Percentiles rank a stretch among this genome's conserved stretches.
Conservation (phyloP, 805 yeast species). For the Yamadazyma takamatsuzukensis region DNA sequence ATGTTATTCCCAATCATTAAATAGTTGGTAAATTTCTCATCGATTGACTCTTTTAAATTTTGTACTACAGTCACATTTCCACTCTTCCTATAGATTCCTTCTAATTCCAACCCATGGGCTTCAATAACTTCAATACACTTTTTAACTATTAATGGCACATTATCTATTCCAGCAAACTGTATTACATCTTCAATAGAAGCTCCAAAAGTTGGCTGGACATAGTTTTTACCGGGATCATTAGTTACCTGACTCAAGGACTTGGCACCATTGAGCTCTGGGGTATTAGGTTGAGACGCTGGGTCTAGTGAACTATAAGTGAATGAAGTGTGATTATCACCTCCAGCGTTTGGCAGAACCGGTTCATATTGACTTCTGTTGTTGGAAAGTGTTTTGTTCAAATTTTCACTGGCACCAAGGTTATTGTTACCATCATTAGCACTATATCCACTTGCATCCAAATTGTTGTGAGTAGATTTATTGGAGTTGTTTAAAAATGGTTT, state of each 20-base stretch:
- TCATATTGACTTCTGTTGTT: background rate
- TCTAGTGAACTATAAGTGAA: slow-evolving; percentile 27
- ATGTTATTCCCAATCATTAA: slow-evolving; percentile 39
- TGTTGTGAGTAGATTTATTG: slow-evolving; percentile 30
- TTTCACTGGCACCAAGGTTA: background rate
- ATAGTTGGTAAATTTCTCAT: slow-evolving; percentile 67
- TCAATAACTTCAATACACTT: slow-evolving; percentile 87
- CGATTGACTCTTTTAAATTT: slow-evolving; percentile 67
- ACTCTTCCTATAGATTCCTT: slow-evolving; percentile 85
- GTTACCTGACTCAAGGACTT: slow-evolving; percentile 18
- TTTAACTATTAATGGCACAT: slow-evolving; percentile 87
- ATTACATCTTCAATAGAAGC: slow-evolving; percentile 74
- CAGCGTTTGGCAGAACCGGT: background rate
- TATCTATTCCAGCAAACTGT: slow-evolving; percentile 76
- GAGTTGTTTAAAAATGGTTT: slow-evolving; percentile 31
- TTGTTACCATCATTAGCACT: slow-evolving; percentile 1
- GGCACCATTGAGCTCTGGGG: slow-evolving; percentile 36
- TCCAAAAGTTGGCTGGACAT: slow-evolving; percentile 63
- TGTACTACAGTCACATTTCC: slow-evolving; percentile 76
- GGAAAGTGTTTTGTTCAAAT: background rate
- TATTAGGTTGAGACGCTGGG: slow-evolving; percentile 26
- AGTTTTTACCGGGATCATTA: slow-evolving; percentile 7
- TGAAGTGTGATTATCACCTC: slow-evolving; percentile 3
- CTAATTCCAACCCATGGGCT: slow-evolving; percentile 75
- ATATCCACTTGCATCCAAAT: slow-evolving; percentile 1